Evolutionary conservation across 2,329 filamentous ascomycete species (phyloP).

Genomic region (Endoconidiophora laricicola): DNA sequence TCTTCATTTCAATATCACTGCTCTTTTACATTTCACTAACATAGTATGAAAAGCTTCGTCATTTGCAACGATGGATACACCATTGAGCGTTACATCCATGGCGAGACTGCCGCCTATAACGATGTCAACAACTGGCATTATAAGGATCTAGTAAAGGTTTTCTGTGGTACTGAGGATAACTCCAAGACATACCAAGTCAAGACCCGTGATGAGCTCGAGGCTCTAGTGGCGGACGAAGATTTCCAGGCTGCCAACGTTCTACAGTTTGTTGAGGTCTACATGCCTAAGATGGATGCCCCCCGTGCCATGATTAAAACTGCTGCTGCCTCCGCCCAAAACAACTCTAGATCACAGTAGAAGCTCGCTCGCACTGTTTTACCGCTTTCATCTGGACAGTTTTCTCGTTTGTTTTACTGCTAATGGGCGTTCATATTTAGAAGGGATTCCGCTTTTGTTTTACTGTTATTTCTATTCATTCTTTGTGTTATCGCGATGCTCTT

Average conservation of each 20-base stretch:
- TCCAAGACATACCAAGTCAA: conserved; percentile 50
- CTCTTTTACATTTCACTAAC: conserved; percentile 14
- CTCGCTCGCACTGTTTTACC: neutral
- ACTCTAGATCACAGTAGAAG: conserved; percentile 29
- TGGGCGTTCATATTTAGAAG: neutral
- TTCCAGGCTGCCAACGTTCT: conserved; percentile 41
- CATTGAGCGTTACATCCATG: conserved; percentile 78
- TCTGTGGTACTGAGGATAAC: conserved; percentile 42
- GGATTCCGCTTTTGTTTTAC: neutral
- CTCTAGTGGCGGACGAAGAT: conserved; percentile 43
- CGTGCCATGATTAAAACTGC: conserved; percentile 52
- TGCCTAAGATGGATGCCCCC: conserved; percentile 66
- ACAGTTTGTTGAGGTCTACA: conserved; percentile 67
- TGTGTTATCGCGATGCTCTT: neutral
- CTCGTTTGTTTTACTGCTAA: neutral
- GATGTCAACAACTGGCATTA: conserved; percentile 64
- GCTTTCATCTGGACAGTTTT: neutral
- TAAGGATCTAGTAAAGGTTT: conserved; percentile 48
- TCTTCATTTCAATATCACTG: conserved; percentile 11
- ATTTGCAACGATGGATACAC: conserved; percentile 83
- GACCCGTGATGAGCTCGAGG: conserved; percentile 51
- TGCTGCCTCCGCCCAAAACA: conserved; percentile 51
- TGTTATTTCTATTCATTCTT: neutral
- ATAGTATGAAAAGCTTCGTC: conserved; percentile 40
- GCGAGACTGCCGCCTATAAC: conserved; percentile 65